Evolutionary conservation across 352 stramenopile genomes (phyloP).

Genomic region (Globisporangium viniferum): DNA sequence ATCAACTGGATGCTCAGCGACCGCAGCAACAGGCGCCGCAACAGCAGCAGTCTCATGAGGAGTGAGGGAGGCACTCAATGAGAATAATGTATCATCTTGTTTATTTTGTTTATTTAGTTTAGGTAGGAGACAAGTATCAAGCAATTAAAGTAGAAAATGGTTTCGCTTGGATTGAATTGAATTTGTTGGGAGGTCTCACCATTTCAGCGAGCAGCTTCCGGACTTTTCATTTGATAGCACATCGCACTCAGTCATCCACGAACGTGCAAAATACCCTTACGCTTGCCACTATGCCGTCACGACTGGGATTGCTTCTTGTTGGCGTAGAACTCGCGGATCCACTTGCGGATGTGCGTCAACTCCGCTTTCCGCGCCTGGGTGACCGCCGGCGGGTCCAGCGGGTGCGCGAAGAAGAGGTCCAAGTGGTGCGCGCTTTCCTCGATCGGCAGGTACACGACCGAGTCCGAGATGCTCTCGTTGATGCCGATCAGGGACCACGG

Average conservation of each 20-base stretch:
- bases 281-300: too few relatives aligned
- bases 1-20: slow-evolving; percentile 39
- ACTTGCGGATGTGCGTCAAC: slow-evolving; percentile 75
- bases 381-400: slow-evolving; percentile 73
- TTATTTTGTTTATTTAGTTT: background rate
- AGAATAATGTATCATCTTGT: background rate
- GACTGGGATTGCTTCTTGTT: background rate
- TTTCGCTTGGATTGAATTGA: background rate
- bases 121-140: background rate
- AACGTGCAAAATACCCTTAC: too few relatives aligned
- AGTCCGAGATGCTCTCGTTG: slow-evolving; percentile 30
- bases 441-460: slow-evolving; percentile 52
- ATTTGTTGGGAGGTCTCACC: too few relatives aligned
- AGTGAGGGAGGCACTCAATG: background rate
- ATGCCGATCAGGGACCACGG: slow-evolving; percentile 58
- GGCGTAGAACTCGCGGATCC: slow-evolving; percentile 58
- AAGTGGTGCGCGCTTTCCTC: slow-evolving; percentile 69
- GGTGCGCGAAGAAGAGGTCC: slow-evolving; percentile 90
- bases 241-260: too few relatives aligned
- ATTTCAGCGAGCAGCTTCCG: too few relatives aligned
- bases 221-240: too few relatives aligned
- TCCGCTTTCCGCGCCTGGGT: slow-evolving; percentile 61
- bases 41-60: background rate
- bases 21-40: background rate
- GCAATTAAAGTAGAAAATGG: background rate